Evolutionary conservation across 805 yeast genomes (phyloP), one percentile per base, ranked within the genome.

Genomic region (Wickerhamiella sorbophila): DNA sequence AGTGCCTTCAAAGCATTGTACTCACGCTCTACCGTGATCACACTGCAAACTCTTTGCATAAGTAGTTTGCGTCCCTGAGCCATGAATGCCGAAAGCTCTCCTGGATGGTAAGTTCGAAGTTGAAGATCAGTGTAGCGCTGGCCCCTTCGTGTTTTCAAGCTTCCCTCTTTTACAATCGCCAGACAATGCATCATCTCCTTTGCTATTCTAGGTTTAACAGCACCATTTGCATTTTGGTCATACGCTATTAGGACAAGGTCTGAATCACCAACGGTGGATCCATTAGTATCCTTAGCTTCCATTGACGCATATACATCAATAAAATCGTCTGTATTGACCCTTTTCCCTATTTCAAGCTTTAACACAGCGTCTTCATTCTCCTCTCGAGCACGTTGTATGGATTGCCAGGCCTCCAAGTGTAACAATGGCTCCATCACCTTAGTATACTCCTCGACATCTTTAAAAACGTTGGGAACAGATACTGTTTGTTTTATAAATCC

Each of bases 11-110:
- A 62, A 0, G 98, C 80, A 0, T 87, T 71, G 52, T 67, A 93
- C 56, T 91, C 98, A 65, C 99, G 77, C 58, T 91, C 98, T 14
- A 87, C 72, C 0, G 99, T 88, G 1, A 81, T 72, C 86, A 91
- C 76, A 51, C 79, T 91, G 73, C 82, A 78, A 1, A 87, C 79
- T 42, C 74, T 71, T 71, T 85, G 70, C 15, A 77, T 86, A 37
- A 72, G 70, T 3, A 88, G 57, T 17, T 72, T 71, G 5, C 78
- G 61, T 37, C 80, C 72, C 0, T 91, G 81, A 1, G 78, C 67
- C 38, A 87, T 57, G 42, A 70, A 64, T 1, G 73, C 64, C 52
- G 70, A 57, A 67, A 77, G 66, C 2, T 67, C 62, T 12, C 61
- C 62, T 10, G 63, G 57, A 35, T 72, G 63, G 38, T 64, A 62